Conservation (phyloP, 164 flowering plant species). For the Cinnamomum chago region DNA sequence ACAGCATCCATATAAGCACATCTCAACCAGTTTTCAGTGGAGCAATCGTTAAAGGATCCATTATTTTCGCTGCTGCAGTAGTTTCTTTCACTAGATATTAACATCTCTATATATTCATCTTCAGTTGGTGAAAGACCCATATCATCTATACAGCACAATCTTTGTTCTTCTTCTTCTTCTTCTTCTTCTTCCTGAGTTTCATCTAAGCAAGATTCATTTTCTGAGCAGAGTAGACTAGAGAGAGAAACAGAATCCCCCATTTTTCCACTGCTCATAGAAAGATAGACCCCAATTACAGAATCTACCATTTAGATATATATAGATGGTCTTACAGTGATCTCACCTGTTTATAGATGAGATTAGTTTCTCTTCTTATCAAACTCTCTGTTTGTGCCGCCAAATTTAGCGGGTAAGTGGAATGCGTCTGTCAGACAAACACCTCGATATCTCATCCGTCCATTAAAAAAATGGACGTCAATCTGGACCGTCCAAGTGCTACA, state of each 20-base stretch:
- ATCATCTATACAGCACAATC: background rate
- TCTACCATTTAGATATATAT: background rate
- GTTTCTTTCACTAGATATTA: slow-evolving; percentile 40
- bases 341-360: background rate
- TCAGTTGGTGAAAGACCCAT: slow-evolving; percentile 26
- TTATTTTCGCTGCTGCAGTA: slow-evolving; percentile 3
- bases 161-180: slow-evolving; percentile 1
- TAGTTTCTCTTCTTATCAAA: background rate
- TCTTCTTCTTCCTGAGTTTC: slow-evolving; percentile 14
- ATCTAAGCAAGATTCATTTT: slow-evolving; percentile 31
- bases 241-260: slow-evolving; percentile 20
- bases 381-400: background rate
- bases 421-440: background rate
- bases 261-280: background rate
- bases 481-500: background rate
- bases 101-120: slow-evolving; percentile 44
- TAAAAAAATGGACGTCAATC: background rate
- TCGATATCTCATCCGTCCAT: background rate
- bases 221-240: slow-evolving; percentile 49
- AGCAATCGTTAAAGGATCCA: slow-evolving; percentile 6
- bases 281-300: background rate
- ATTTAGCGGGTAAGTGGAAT: background rate
- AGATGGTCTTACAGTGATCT: background rate
- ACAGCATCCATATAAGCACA: slow-evolving; percentile 54
- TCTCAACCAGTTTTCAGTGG: slow-evolving; percentile 33